These are phyloP conservation scores for Starmerella roubikii DNA, from an alignment of 805 yeast species.

Conservation along the genomic window DNA sequence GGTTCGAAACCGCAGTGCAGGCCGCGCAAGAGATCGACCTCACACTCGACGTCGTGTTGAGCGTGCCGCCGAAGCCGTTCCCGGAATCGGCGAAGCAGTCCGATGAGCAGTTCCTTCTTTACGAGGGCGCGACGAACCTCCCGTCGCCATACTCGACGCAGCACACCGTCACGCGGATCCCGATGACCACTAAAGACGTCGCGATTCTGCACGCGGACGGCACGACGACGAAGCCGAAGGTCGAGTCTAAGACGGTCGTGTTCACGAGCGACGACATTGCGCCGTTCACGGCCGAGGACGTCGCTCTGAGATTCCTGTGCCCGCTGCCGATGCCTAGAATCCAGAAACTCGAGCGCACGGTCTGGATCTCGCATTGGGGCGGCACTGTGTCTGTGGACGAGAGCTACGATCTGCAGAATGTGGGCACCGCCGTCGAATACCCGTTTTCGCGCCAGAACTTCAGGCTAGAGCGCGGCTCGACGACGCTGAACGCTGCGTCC, in stretches of 20 bases:
- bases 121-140: conserved; percentile 42
- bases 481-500: conserved; percentile 42
- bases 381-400: conserved; percentile 65
- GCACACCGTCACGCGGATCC: conserved; percentile 32
- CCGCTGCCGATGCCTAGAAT: conserved; percentile 53
- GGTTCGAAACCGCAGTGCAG: conserved; percentile 50
- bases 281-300: conserved; percentile 26
- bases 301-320: conserved; percentile 45
- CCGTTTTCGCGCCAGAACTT: conserved; percentile 67
- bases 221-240: conserved; percentile 20
- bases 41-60: conserved; percentile 21
- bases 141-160: conserved; percentile 49
- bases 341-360: conserved; percentile 47
- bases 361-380: conserved; percentile 86
- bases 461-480: conserved; percentile 39
- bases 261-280: no score
- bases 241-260: conserved; percentile 36
- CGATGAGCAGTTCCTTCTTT: conserved; percentile 46
- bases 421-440: conserved; percentile 49
- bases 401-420: conserved; percentile 64
- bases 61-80: conserved; percentile 39
- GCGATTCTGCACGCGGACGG: conserved; percentile 30
- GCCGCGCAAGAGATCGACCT: conserved; percentile 44
- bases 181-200: conserved; percentile 30
- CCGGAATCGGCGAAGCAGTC: conserved; percentile 51